A percentile compares a stretch with the other conserved stretches of the same genome.
Conservation (phyloP, 176 grass and related monocot species). For the Lolium multiflorum region DNA sequence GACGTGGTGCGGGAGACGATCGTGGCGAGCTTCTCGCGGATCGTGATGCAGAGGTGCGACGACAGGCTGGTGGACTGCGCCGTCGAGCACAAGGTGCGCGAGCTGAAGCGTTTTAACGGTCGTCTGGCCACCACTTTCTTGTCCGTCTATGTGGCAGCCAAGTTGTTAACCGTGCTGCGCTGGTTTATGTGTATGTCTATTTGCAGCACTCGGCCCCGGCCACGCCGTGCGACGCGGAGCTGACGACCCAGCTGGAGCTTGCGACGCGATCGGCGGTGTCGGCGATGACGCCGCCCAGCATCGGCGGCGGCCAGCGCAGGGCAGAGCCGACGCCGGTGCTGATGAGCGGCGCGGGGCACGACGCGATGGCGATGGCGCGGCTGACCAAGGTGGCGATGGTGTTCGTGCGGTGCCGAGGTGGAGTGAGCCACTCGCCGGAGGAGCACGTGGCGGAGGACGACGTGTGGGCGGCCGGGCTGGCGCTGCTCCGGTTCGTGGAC, state of each 20-base stretch:
- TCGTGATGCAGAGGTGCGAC: constrained; percentile 65
- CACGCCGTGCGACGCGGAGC: constrained; percentile 59
- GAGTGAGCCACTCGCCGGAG: constrained; percentile 91
- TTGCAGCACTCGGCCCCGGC: constrained; percentile 80
- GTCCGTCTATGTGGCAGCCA: too few species aligned
- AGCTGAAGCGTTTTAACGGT: neutral
- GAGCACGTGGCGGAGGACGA: constrained; percentile 84
- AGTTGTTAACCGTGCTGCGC: neutral
- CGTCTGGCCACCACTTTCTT: too few species aligned
- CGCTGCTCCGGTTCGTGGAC: constrained; percentile 67
- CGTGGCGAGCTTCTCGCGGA: constrained; percentile 78
- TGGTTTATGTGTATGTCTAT: neutral
- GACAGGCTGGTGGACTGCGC: constrained; percentile 70
- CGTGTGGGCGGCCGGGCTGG: constrained; percentile 88
- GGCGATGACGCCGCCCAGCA: constrained; percentile 19
- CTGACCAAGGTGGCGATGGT: constrained; percentile 89
- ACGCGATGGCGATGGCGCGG: constrained; percentile 91
- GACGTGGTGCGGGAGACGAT: constrained; percentile 75
- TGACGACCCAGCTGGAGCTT: constrained; percentile 64
- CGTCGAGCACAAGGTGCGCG: constrained; percentile 72
- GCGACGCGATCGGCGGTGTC: constrained; percentile 53
- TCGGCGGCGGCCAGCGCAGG: neutral
- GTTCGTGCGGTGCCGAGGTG: constrained; percentile 85
- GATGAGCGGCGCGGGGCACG: constrained; percentile 97
- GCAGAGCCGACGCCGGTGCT: constrained; percentile 56